Percentiles rank a stretch among this genome's conserved stretches.
Conservation (phyloP, 768 basidiomycete genomes). For the Agaricus blazei region DNA sequence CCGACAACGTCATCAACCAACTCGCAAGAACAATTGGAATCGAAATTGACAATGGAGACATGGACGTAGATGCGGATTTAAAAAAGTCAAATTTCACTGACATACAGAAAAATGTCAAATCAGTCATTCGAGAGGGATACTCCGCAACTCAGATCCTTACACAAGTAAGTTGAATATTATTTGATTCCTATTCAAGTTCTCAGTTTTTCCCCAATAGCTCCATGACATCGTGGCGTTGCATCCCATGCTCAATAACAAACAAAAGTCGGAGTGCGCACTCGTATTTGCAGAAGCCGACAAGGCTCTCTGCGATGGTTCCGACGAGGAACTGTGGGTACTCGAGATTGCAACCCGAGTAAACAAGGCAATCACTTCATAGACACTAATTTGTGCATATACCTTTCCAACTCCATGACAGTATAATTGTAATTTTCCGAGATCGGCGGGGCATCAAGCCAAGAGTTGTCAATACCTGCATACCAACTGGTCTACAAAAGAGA, state of each 20-base stretch:
- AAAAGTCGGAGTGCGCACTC: conserved; percentile 78
- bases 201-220: conserved; percentile 42
- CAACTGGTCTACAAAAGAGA: conserved; percentile 2
- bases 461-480: not conserved
- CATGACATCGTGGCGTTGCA: conserved; percentile 89
- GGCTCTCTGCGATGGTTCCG: conserved; percentile 91
- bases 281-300: conserved; percentile 95
- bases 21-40: conserved; percentile 74
- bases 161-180: conserved; percentile 55
- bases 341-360: conserved; percentile 80
- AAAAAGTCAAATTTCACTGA: conserved; percentile 42
- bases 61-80: conserved; percentile 43
- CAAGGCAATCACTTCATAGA: conserved; percentile 45
- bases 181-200: conserved; percentile 24
- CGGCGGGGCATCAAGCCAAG: no score
- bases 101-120: conserved; percentile 69
- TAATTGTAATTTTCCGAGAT: not conserved
- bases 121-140: conserved; percentile 83
- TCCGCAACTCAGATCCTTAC: conserved; percentile 84
- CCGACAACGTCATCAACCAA: conserved; percentile 60
- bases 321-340: conserved; percentile 93
- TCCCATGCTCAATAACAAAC: conserved; percentile 70
- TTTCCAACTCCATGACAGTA: not conserved
- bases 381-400: not conserved
- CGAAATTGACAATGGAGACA: conserved; percentile 41